Base-by-base conservation (phyloP, 202 grass and related monocot genomes). In the Setaria viridis region DNA sequence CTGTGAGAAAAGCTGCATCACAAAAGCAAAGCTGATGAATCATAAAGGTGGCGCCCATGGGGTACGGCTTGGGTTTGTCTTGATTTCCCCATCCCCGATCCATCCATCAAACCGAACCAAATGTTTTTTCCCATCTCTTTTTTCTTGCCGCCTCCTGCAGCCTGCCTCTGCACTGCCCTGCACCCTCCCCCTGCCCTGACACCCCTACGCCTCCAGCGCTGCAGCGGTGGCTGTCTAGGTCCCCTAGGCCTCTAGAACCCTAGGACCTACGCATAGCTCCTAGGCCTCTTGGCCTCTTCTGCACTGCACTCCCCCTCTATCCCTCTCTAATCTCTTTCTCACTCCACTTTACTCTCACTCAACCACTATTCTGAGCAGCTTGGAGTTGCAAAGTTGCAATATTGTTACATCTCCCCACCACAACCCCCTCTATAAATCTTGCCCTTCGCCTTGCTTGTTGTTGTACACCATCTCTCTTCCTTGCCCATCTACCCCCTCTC, bases 131-230 rank as follows among this genome's bases (percentile, higher is more conserved):
- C 21, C 75, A 34, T 32, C 43, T 78, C 64, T 62, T 81, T 87
- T 94, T 88, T 87, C 76, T 79, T 87, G 89, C 84, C 49, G 87
- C 77, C 77, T 89, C 59, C 89, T 88, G 84, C 81, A 78, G 69
- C 50, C 49, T 41, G 69, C 50, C 49, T 41, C 39, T 64, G 82
- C 47, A 8, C 47, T 35, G 29, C 29, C 1, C 72, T 55, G 72
- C 30, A 9, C 56, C 72, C 67, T 78, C 80, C 41, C 77, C 90
- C 89, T 89, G 76, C 71, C 50, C 90, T 85, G 87, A 82, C 78
- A 92, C 47, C 78, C 82, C 29, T 77, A 83, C 81, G 19, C 72
- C 49, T 39, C 49, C 74, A 70, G 67, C 62, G 70, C 85, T 82
- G 49, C 47, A 46, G 71, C 70, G 76, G 76, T 70, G 86, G 72